Conservation (phyloP, 106 monocot species). For the Triglochin maritima region DNA sequence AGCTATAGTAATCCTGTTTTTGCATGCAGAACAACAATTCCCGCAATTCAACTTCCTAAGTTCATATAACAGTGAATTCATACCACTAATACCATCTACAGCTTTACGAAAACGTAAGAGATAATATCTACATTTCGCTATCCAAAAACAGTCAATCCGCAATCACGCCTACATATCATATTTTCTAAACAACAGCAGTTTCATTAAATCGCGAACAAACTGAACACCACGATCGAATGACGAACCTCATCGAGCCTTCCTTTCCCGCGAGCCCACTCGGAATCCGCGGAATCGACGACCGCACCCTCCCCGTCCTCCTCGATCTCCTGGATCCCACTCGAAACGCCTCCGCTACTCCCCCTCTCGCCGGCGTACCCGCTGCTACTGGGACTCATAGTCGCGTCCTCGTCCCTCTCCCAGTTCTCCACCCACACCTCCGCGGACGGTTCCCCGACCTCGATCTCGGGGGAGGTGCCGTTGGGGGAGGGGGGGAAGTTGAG, state of each 20-base stretch:
- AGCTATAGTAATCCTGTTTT: no score
- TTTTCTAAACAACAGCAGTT: no score
- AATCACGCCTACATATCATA: no score
- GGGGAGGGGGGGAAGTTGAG: constrained; percentile 9
- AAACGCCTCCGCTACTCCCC: constrained; percentile 55
- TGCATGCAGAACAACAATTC: no score
- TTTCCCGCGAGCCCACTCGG: constrained; percentile 40
- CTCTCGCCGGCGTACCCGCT: constrained; percentile 88
- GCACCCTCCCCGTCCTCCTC: constrained; percentile 16
- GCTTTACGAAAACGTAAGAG: no score
- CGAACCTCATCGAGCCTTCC: constrained; percentile 51
- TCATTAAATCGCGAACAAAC: no score
- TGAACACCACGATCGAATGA: no score
- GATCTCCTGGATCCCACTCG: constrained; percentile 48
- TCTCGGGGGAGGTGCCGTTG: neutral
- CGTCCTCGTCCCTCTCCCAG: constrained; percentile 34
- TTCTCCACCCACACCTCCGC: constrained; percentile 20
- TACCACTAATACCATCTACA: no score
- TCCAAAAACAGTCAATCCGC: no score
- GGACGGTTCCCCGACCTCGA: constrained; percentile 10
- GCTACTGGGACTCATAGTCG: constrained; percentile 59
- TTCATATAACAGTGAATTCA: no score
- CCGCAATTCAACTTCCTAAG: no score
- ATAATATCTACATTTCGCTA: no score
- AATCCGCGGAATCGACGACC: constrained; percentile 14